A percentile compares a stretch with the other conserved stretches of the same genome.
phyloP scores from a whole-genome alignment of 176 grass and related monocot species.

The Musa troglodytarum region DNA sequence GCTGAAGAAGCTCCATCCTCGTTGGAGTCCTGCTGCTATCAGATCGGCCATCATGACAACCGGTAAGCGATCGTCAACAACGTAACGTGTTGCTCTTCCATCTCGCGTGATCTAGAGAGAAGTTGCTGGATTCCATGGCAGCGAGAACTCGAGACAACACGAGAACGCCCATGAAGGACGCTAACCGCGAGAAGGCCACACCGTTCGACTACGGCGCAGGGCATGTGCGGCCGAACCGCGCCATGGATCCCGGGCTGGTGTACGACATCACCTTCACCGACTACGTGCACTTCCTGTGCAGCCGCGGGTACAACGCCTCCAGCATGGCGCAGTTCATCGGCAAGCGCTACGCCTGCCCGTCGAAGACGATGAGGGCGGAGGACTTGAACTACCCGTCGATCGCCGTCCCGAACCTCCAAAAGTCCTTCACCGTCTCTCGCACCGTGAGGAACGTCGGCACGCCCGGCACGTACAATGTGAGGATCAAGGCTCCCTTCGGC shows the following conservation, averaged over 20 bases:
- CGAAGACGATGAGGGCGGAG: conserved; percentile 21
- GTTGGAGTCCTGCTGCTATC: conserved; percentile 36
- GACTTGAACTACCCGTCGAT: conserved; percentile 91
- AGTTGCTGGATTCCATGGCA: neutral
- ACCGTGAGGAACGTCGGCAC: conserved; percentile 57
- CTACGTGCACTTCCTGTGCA: conserved; percentile 61
- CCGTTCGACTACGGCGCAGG: conserved; percentile 58
- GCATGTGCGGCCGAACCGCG: conserved; percentile 59
- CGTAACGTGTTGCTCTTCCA: no score
- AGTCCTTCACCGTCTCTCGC: conserved; percentile 29
- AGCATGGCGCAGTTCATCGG: conserved; percentile 17
- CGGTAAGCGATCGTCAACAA: conserved; percentile 5
- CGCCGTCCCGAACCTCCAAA: conserved; percentile 21
- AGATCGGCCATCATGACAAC: conserved; percentile 38
- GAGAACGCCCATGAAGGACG: conserved; percentile 35
- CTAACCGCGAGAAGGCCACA: conserved; percentile 24
- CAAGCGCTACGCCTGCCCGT: conserved; percentile 39
- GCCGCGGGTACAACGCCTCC: conserved; percentile 26
- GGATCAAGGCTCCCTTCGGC: conserved; percentile 28
- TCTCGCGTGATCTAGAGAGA: no score
- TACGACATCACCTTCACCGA: conserved; percentile 45
- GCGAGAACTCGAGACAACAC: conserved; percentile 62
- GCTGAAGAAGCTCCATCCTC: conserved; percentile 18
- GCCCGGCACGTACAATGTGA: conserved; percentile 32
- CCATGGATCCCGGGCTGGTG: conserved; percentile 58